phyloP scores from a whole-genome alignment of 2,329 filamentous ascomycete species.

The Colletotrichum tabaci region DNA sequence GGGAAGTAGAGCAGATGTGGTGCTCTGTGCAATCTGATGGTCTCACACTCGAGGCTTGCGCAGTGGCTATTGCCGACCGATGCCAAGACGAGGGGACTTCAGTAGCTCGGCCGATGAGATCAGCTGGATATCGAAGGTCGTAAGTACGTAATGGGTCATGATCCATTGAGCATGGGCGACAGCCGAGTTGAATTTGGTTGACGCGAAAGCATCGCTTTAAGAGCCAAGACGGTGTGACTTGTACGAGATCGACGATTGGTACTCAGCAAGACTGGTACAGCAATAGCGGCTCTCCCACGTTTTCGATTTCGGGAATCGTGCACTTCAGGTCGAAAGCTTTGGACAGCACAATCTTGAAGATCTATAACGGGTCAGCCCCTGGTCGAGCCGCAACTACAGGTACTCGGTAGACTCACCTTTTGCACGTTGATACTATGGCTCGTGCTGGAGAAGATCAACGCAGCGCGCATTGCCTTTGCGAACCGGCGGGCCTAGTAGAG shows the following conservation, averaged over 20 bases:
- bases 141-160: slow-evolving; percentile 44
- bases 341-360: slow-evolving; percentile 99
- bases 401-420: slow-evolving; percentile 72
- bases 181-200: slow-evolving; percentile 18
- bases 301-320: slow-evolving; percentile 98
- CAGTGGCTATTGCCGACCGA: slow-evolving; percentile 2
- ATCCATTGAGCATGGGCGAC: slow-evolving; percentile 39
- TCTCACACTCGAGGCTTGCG: slow-evolving; percentile 23
- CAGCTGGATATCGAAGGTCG: slow-evolving; percentile 38
- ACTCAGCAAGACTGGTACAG: slow-evolving; percentile 81
- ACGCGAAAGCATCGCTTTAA: slow-evolving; percentile 2
- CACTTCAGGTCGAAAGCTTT: slow-evolving; percentile 99
- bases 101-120: slow-evolving; percentile 34
- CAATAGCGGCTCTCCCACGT: slow-evolving; percentile 94
- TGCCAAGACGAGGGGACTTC: slow-evolving; percentile 7
- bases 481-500: slow-evolving; percentile 85
- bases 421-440: slow-evolving; percentile 99
- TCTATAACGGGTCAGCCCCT: slow-evolving; percentile 67
- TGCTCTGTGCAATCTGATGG: slow-evolving; percentile 30
- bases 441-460: slow-evolving; percentile 97
- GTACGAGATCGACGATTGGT: neutral
- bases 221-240: slow-evolving; percentile 17
- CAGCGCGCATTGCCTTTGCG: slow-evolving; percentile 97
- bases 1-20: slow-evolving; percentile 16
- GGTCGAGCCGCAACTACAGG: slow-evolving; percentile 7